A percentile compares a stretch with the other conserved stretches of the same genome.
Conservation (phyloP, 352 stramenopile genomes). For the Phytophthora palmivora region DNA sequence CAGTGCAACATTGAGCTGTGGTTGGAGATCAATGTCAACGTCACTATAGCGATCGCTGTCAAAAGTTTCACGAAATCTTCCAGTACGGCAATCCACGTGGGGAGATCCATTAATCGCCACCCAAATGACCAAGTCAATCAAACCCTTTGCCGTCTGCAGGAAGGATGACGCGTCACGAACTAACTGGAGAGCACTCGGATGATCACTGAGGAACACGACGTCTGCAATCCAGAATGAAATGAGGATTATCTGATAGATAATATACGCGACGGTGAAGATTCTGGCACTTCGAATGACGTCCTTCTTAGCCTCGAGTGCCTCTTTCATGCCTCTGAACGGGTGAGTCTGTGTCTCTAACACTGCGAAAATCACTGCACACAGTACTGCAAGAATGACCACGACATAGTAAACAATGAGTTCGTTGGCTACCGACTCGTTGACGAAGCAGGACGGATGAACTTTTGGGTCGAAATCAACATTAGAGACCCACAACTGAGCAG, state of each 20-base stretch:
- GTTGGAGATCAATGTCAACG: conserved; percentile 82
- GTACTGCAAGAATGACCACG: conserved; percentile 76
- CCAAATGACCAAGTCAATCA: conserved; percentile 89
- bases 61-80: conserved; percentile 41
- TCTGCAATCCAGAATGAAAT: conserved; percentile 82
- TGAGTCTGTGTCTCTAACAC: conserved; percentile 79
- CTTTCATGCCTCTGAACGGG: conserved; percentile 76
- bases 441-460: conserved; percentile 62
- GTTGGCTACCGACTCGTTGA: conserved; percentile 74
- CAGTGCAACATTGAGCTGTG: conserved; percentile 86
- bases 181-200: conserved; percentile 34
- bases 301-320: conserved; percentile 80
- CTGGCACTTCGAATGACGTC: conserved; percentile 83
- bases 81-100: conserved; percentile 37
- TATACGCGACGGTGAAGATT: conserved; percentile 84
- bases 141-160: conserved; percentile 74
- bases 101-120: conserved; percentile 72
- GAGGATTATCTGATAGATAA: conserved; percentile 85
- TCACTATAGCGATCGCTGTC: conserved; percentile 71
- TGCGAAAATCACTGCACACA: conserved; percentile 65
- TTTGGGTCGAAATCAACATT: conserved; percentile 57
- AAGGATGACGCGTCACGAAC: conserved; percentile 74
- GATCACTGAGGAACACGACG: conserved; percentile 53
- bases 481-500: conserved; percentile 62
- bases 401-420: conserved; percentile 80